Evolutionary conservation across 1,284 basidiomycete genomes (phyloP), one percentile per base, ranked within the genome.

Genomic region (Apiotrichum siamense): DNA sequence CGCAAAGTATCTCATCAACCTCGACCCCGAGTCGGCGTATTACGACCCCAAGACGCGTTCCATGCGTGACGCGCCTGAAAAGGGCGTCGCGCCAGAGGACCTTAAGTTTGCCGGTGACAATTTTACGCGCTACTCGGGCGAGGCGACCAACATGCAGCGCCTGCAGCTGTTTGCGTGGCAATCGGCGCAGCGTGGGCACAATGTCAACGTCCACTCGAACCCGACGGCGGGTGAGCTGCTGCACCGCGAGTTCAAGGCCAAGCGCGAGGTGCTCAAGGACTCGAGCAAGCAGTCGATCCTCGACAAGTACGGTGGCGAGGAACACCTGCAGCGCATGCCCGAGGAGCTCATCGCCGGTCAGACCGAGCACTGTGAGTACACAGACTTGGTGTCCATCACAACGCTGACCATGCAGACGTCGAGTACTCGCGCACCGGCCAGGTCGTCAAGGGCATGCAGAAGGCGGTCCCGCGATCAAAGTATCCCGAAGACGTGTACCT

Each of bases 31-130:
- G 1, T 93, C 88, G 63, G 94, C 96, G 12, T 96, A 98, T 78
- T 99, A 99, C 70, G 96, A 99, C 68, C 96, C 96, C 44, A 99
- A 99, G 78, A 98, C 96, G 24, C 85, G 96, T 60, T 96, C 94
- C 4, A 99, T 99, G 96, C 87, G 96, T 73, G 94, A 98, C 67
- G 93, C 94, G 33, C 94, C 96, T 0, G 64, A 85, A 15, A 83
- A 82, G 62, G 82, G 84, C 60, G 77, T 89, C 29, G 77, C 83
- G 2, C 78, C 88, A 12, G 91, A 97, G 74, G 94, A 97, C 69
- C 87, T 91, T 32, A 79, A 79, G 65, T 97, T 96, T 65, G 91
- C 92, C 10, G 94, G 94, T 13, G 96, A 99, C 75, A 97, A 98
- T 75, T 98, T 97, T 75, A 78, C 85, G 49, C 86, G 94, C 23